Evolutionary conservation across 805 yeast species (phyloP), one percentile per base, ranked within the genome.

Genomic region (Ogataea minuta): DNA sequence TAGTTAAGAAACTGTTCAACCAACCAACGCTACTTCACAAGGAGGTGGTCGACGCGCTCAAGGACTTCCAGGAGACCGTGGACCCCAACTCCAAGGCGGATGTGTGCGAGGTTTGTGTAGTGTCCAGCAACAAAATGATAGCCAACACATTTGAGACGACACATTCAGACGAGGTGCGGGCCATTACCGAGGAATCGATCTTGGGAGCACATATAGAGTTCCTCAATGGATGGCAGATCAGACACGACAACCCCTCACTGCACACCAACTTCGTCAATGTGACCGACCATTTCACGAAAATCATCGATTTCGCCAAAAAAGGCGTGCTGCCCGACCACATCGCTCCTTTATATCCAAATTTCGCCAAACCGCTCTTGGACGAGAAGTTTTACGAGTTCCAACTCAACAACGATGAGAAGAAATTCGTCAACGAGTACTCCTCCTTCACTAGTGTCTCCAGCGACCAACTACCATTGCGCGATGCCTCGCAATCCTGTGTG

Each of bases 201-300:
- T 45, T 49, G 16, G 52, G 57, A 15, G 49, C 63, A 1, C 50
- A 54, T 17, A 50, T 60, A 7, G 64, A 60, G 43, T 56, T 59
- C 30, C 44, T 62, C n/a, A 56, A 54, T 36, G 63, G 65, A 3
- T 62, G 66, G 66, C 56, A 59, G 36, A 23, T 57, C 15, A 39
- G 59, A 14, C 59, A 58, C 41, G 63, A 59, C 30, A 54, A 56
- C 28, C 54, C 56, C 9, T 32, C 46, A 1, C 29, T 41, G 36
- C 59, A 59, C 34, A 48, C 55, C 9, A 62, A 60, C 41, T 48
- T 57, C n/a, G 35, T 62, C 9, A 52, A 52, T 15, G 28, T 60
- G 15, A 45, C 60, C 1, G 52, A 52, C 36, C 44, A 45, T 25
- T 39, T 49, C 15, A 48, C 49, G 27, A 34, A 45, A 4, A 31